Evolutionary conservation across 1,284 basidiomycete genomes (phyloP), one percentile per base, ranked within the genome.

Genomic region (Sanghuangporus sanghuang): DNA sequence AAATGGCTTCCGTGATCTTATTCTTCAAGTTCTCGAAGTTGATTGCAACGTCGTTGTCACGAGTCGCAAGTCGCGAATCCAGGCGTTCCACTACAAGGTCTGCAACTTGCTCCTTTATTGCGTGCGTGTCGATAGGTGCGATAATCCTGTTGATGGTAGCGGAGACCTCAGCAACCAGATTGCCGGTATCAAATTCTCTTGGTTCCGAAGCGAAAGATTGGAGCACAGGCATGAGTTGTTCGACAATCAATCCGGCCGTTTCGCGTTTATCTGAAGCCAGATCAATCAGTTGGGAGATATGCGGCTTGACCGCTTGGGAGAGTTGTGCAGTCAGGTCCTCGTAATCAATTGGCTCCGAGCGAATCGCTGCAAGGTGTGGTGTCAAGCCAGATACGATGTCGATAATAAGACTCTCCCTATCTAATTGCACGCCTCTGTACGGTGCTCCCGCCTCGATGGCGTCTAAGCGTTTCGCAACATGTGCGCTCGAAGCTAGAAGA

Each of bases 211-310:
- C 75, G 23, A 82, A 69, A 7, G 78, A 73, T 6, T 86, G 84
- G 12, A 93, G 69, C 60, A 89, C 71, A 6, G 92, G 91, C 14
- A 86, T 66, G 48, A 93, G 81, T n/a, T 81, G 79, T 63, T 92
- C 83, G 21, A 92, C 83, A 65, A 93, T 93, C 52, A 93, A 81
- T 8, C 81, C 80, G 3, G 91, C 91, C 6, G 91, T 93, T 74
- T 93, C 91, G 40, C 88, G 82, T 72, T 93, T 93, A 71, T 93
- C 91, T 0, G 89, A 90, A 18, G 91, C 86, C 57, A 93, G 81
- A 71, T 93, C 91, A 66, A 93, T 93, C 66, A 93, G 84, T 69
- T 93, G 90, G 1, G 87, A 83, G 23, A 93, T 92, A 69, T 93
- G 89, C 7, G 92, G 91, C 70, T 93, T 93, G 69, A 93, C 91